These are phyloP conservation scores for Tuber umbilicatum DNA, from an alignment of 495 filamentous ascomycete genomes.

Conservation along the genomic window DNA sequence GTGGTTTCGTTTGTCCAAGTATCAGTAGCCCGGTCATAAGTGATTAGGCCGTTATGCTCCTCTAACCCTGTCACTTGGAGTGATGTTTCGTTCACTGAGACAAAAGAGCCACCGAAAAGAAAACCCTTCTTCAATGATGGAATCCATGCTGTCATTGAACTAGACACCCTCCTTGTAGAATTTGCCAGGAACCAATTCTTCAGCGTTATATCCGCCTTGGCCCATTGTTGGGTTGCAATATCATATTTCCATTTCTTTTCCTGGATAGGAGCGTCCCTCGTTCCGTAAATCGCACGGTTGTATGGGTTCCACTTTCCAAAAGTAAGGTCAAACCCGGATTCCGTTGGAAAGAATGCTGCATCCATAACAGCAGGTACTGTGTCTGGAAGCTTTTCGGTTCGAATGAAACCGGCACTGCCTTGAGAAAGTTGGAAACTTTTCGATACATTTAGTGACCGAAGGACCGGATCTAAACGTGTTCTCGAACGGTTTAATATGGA, in stretches of 20 bases:
- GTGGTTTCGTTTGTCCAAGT: conserved; percentile 12
- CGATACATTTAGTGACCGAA: conserved; percentile 5
- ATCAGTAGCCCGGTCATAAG: conserved; percentile 8
- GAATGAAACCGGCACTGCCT: background rate
- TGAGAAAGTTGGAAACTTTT: background rate
- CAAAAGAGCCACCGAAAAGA: background rate
- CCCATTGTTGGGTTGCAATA: background rate
- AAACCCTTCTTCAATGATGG: conserved; percentile 11
- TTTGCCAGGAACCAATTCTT: background rate
- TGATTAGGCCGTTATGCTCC: background rate
- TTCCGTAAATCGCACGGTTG: background rate
- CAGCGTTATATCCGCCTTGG: background rate
- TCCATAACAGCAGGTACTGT: background rate
- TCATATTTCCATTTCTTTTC: background rate
- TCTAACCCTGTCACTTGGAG: background rate
- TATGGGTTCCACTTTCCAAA: background rate
- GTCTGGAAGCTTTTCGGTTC: background rate
- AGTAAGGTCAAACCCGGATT: background rate
- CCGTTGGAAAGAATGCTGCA: conserved; percentile 4
- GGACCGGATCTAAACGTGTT: background rate
- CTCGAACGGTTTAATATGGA: background rate
- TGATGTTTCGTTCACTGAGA: background rate
- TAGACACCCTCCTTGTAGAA: background rate
- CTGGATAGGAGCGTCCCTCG: background rate
- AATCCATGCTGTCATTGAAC: conserved; percentile 9